phyloP scores from a whole-genome alignment of 306 rosid genomes.

The Rosa chinensis region DNA sequence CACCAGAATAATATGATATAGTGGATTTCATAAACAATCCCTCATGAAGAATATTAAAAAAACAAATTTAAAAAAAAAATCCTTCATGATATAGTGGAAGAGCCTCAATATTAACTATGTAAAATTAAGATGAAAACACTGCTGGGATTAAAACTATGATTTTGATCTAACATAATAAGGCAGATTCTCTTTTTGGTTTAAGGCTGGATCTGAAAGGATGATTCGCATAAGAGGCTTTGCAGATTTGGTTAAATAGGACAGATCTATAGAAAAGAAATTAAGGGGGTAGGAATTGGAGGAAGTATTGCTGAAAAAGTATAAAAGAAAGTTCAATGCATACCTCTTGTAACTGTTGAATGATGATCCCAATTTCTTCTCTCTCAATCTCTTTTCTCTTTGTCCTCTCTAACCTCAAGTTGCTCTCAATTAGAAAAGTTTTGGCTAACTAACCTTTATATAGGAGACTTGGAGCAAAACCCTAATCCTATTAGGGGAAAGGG shows the following conservation, averaged over 20 bases:
- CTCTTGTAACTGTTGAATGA: background rate
- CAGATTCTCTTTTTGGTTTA: background rate
- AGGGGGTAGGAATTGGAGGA: background rate
- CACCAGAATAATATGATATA: background rate
- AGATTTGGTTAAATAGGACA: background rate
- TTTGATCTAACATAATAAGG: background rate
- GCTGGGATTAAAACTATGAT: background rate
- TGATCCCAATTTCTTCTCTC: background rate
- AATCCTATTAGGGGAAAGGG: background rate
- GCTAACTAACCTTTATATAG: background rate
- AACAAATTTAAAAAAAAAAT: too few species aligned
- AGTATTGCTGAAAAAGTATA: background rate
- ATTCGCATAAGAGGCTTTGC: background rate
- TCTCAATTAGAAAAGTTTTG: background rate
- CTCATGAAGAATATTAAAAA: background rate
- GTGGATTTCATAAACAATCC: background rate
- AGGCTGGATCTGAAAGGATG: background rate
- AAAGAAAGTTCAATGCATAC: constrained; percentile 1
- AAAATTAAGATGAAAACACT: background rate
- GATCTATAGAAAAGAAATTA: background rate
- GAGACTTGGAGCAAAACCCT: background rate
- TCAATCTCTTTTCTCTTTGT: background rate
- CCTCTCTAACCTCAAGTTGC: background rate
- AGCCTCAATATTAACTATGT: background rate
- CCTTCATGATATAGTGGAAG: background rate